Conservation (phyloP, 2,329 filamentous ascomycete species). For the Metarhizium anisopliae region DNA sequence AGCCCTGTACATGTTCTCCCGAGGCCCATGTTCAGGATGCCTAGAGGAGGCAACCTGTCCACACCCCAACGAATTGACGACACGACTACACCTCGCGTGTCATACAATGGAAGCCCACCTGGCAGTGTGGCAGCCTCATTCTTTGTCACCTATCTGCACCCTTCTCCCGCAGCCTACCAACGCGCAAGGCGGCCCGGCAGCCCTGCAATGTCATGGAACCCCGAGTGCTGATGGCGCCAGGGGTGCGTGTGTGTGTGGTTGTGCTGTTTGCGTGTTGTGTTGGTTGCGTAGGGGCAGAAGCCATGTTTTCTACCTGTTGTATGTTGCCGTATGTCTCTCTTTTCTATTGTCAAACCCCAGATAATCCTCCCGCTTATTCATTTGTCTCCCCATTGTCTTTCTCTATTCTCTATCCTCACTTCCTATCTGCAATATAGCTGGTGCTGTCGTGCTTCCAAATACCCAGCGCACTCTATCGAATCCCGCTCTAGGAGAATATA, state of each 20-base stretch:
- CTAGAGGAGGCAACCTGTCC: no score
- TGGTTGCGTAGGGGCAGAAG: background rate
- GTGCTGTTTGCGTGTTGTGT: background rate
- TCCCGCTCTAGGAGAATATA: no score
- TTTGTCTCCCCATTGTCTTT: background rate
- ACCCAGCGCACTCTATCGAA: background rate
- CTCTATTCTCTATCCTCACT: background rate
- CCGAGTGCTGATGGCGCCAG: conserved; percentile 1
- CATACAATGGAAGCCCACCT: background rate
- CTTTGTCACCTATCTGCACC: background rate
- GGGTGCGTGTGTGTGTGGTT: background rate
- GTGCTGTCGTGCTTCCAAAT: background rate
- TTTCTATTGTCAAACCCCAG: background rate
- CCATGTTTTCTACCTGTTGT: background rate
- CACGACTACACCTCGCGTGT: background rate
- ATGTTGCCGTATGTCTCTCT: conserved; percentile 1
- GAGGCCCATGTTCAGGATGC: no score
- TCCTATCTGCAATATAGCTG: background rate
- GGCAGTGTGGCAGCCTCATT: background rate
- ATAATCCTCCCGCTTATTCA: background rate
- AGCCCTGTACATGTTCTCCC: no score
- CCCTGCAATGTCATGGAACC: background rate
- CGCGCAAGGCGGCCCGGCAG: background rate
- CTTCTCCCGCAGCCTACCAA: background rate
- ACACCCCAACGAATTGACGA: no score